A percentile compares a stretch with the other conserved stretches of the same genome.
These are phyloP conservation scores for Leccinum variabile DNA, from an alignment of 1,284 basidiomycete species.

Conservation along the genomic window DNA sequence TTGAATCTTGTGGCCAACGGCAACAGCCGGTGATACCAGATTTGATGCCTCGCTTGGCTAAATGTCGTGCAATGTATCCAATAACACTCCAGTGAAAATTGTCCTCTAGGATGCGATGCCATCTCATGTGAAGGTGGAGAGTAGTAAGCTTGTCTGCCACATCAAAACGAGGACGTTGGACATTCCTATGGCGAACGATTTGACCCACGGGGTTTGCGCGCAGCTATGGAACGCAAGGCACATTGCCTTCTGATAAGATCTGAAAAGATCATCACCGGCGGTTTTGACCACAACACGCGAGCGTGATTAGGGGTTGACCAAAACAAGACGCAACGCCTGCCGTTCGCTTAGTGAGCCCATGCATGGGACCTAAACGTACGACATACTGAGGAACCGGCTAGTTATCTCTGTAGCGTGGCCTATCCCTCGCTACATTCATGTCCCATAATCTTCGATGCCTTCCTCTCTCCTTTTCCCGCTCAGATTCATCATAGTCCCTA, in stretches of 20 bases:
- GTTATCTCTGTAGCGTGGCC: conserved; percentile 21
- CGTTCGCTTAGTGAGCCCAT: conserved; percentile 11
- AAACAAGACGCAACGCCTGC: conserved; percentile 1
- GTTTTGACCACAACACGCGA: conserved; percentile 15
- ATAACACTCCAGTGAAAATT: conserved; percentile 5
- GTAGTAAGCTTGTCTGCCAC: conserved; percentile 12
- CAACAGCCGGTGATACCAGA: conserved; percentile 3
- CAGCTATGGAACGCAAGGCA: conserved; percentile 19
- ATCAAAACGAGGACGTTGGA: conserved; percentile 27
- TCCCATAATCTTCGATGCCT: conserved; percentile 56
- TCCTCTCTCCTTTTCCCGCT: conserved; percentile 51
- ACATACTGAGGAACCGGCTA: conserved; percentile 20
- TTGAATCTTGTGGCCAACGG: conserved; percentile 5
- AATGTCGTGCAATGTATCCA: conserved; percentile 9
- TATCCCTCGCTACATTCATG: conserved; percentile 41
- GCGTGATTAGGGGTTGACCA: conserved; percentile 11
- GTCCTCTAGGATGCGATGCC: conserved; percentile 2
- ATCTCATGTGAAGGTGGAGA: conserved; percentile 9
- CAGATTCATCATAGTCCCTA: conserved; percentile 42
- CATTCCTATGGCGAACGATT: conserved; percentile 16
- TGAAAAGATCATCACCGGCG: conserved; percentile 16
- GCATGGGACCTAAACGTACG: conserved; percentile 4
- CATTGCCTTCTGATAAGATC: conserved; percentile 20
- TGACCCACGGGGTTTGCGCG: conserved; percentile 13
- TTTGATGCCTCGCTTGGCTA: conserved; percentile 1